Base-by-base conservation (phyloP, 257 asterid species). In the Solanum arcanum region DNA sequence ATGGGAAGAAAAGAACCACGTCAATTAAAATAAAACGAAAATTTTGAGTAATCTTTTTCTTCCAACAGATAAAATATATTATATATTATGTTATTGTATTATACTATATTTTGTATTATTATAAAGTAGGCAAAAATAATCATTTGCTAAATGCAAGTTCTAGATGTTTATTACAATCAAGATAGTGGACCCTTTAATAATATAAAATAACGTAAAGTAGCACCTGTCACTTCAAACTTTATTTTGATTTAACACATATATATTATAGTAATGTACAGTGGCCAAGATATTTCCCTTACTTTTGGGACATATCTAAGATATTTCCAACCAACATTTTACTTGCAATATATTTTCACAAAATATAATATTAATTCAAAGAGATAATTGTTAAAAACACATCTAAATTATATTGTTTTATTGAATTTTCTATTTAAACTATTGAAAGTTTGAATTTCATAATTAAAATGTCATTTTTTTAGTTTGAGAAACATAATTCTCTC, bases 141-240 rank as follows among this genome's bases (percentile, higher is more conserved):
- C 16, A 82, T 42, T 86, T 80, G 83, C 64, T 78, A 3, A 23
- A 46, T 72, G 42, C 86, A 85, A 75, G 90, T 73, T 88, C 86
- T 73, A 76, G 87, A 86, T 66, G 86, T 64, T 74, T 85, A 76
- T 37, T 37, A 82, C 82, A 66, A 31, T 90, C 87, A 86, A 76
- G 64, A 46, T 15, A 68, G 84, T 69, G 89, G 90, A 87, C 83
- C 78, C 47, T 29, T 23, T 21, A 37, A 29, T 33, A 76, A 75
- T 23, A 47, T 66, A 66, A 70, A 78, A 87, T 64, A 72, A 11
- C 21, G 66, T 31, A 62, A 74, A 59, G 46, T 3, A 3, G n/a
- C 69, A 69, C 9, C 27, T 37, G 74, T 33, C 78, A 37, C 66
- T 35, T 80, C 13, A 5, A 35, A 25, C 60, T 23, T 88, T n/a